Conservation (phyloP, 768 basidiomycete genomes). For the Naganishia friedmannii region DNA sequence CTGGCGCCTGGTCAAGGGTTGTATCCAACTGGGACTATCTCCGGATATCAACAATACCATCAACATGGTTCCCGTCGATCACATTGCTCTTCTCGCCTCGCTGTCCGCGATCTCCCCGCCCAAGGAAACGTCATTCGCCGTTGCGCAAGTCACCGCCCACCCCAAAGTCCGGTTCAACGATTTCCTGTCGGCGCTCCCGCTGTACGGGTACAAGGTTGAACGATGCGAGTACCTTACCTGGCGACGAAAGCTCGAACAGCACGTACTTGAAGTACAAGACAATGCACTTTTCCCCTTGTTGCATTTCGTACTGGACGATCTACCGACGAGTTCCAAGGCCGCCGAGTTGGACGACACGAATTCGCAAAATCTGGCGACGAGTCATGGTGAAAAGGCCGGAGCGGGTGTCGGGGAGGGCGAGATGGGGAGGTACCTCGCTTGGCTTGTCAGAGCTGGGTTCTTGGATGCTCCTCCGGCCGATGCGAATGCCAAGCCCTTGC, state of each 20-base stretch:
- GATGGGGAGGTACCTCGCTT: slow-evolving; percentile 84
- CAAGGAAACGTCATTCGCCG: slow-evolving; percentile 37
- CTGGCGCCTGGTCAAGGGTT: slow-evolving; percentile 98
- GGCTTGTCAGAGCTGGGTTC: slow-evolving; percentile 84
- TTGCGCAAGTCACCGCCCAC: slow-evolving; percentile 71
- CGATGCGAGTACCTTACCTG: slow-evolving; percentile 86
- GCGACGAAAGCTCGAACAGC: slow-evolving; percentile 87
- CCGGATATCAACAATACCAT: slow-evolving; percentile 98
- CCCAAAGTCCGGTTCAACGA: slow-evolving; percentile 87
- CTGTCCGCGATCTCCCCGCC: slow-evolving; percentile 65
- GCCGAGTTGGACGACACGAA: slow-evolving; percentile 85
- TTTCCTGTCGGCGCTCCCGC: slow-evolving; percentile 67
- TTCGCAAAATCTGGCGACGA: slow-evolving; percentile 63
- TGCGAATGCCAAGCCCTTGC: slow-evolving; percentile 43
- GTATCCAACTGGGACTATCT: slow-evolving; percentile 89
- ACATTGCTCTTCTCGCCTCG: slow-evolving; percentile 78
- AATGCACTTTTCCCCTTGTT: slow-evolving; percentile 95
- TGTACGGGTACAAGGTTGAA: slow-evolving; percentile 75
- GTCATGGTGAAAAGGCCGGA: slow-evolving; percentile 52
- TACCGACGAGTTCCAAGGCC: slow-evolving; percentile 92
- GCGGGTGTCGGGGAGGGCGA: slow-evolving; percentile 70
- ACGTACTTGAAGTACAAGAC: slow-evolving; percentile 89
- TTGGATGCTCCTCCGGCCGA: slow-evolving; percentile 56
- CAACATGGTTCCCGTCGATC: slow-evolving; percentile 97
- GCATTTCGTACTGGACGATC: slow-evolving; percentile 94